These are phyloP conservation scores for Aspergillus ruber DNA, from an alignment of 2,329 filamentous ascomycete species.

Conservation along the genomic window DNA sequence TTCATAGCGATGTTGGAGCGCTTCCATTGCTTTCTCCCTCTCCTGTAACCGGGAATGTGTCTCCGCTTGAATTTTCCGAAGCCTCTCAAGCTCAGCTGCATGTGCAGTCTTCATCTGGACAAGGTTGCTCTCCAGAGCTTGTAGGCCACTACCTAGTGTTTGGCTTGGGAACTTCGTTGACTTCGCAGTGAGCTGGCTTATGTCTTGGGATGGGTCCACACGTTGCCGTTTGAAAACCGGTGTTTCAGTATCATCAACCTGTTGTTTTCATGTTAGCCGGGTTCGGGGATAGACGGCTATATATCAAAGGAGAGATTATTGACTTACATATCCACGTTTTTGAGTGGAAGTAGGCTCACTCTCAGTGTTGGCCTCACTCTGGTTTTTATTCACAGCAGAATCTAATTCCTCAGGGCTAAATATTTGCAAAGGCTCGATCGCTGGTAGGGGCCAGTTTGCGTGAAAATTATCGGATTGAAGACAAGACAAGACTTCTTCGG, in stretches of 20 bases:
- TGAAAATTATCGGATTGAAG: slow-evolving; percentile 31
- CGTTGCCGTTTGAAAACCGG: slow-evolving; percentile 33
- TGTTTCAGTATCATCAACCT: slow-evolving; percentile 25
- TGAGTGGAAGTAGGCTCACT: slow-evolving; percentile 7
- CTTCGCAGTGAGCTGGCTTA: slow-evolving; percentile 29
- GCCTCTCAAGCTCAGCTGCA: slow-evolving; percentile 22
- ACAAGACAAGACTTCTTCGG: slow-evolving; percentile 29
- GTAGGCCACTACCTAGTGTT: slow-evolving; percentile 21
- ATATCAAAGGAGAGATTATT: not conserved
- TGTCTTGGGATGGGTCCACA: slow-evolving; percentile 28
- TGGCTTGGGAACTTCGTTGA: slow-evolving; percentile 27
- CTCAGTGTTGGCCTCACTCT: slow-evolving; percentile 1
- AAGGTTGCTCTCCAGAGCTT: slow-evolving; percentile 22
- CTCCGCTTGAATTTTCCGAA: slow-evolving; percentile 22
- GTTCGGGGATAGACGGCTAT: not conserved
- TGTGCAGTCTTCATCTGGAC: slow-evolving; percentile 27
- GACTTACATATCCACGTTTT: slow-evolving; percentile 29
- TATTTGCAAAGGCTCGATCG: slow-evolving; percentile 33
- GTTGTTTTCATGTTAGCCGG: slow-evolving; percentile 15
- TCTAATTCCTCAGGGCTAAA: slow-evolving; percentile 22
- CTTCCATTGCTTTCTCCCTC: slow-evolving; percentile 26
- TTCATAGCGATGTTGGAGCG: slow-evolving; percentile 42
- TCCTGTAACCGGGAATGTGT: slow-evolving; percentile 24
- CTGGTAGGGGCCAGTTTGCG: slow-evolving; percentile 31
- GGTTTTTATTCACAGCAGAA: slow-evolving; percentile 6